These are phyloP conservation scores for Breviolum minutum DNA, from an alignment of 73 alveolate species.

Conservation along the genomic window DNA sequence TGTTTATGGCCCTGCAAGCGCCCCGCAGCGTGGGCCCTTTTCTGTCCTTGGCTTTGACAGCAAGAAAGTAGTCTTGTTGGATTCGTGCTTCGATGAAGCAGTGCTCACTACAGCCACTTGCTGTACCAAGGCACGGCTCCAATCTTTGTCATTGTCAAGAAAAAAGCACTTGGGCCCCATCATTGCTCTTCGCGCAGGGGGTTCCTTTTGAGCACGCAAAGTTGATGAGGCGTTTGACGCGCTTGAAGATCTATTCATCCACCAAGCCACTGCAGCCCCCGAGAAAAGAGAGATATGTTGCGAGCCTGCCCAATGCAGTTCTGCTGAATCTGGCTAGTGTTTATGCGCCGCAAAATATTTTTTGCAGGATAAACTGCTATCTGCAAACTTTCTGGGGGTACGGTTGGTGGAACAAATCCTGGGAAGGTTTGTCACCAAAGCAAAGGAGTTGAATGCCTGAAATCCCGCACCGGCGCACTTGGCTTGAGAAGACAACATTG, in stretches of 20 bases:
- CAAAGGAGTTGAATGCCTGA: no score
- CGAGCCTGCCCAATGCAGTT: not conserved
- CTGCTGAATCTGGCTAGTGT: no score
- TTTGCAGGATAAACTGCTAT: no score
- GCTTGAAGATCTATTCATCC: not conserved
- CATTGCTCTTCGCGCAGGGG: not conserved
- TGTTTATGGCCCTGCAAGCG: not conserved
- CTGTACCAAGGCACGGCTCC: conserved; percentile 37
- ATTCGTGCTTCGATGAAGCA: not conserved
- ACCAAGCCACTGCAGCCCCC: not conserved
- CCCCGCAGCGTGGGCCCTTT: conserved; percentile 23
- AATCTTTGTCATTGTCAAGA: conserved; percentile 9
- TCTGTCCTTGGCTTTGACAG: conserved; percentile 22
- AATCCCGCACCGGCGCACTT: no score
- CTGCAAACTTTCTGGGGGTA: no score
- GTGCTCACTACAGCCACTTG: not conserved
- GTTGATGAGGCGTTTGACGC: conserved; percentile 11
- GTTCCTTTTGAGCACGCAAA: not conserved
- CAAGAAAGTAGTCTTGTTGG: not conserved
- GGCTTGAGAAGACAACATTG: no score
- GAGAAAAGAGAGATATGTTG: no score
- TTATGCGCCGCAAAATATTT: no score
- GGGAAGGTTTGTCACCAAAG: no score
- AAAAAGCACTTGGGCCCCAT: conserved; percentile 31
- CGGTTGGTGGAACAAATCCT: no score